A percentile compares a stretch with the other conserved stretches of the same genome.
Conservation (phyloP, 2,329 filamentous ascomycete species). For the Lojkania enalia region DNA sequence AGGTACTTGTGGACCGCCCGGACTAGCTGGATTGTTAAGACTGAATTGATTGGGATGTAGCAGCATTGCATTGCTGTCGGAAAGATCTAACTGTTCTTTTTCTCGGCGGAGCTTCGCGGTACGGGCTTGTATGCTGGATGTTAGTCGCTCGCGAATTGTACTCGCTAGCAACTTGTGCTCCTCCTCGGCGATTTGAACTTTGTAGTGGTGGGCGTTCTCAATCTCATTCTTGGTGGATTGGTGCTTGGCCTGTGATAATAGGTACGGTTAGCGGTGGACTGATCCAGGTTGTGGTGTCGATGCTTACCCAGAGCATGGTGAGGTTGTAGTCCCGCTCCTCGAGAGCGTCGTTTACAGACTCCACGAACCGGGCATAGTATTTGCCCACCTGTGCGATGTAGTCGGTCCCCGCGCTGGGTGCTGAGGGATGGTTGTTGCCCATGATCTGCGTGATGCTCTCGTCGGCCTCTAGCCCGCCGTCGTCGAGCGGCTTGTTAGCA, state of each 20-base stretch:
- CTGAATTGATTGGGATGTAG: slow-evolving; percentile 69
- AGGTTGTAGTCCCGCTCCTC: slow-evolving; percentile 85
- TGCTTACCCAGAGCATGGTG: slow-evolving; percentile 74
- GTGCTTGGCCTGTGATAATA: slow-evolving; percentile 57
- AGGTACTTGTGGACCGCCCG: slow-evolving; percentile 62
- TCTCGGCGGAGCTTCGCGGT: slow-evolving; percentile 62
- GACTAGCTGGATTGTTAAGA: slow-evolving; percentile 65
- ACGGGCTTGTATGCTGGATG: slow-evolving; percentile 61
- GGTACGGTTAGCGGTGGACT: background rate
- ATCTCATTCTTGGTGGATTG: slow-evolving; percentile 59
- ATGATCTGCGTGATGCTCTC: slow-evolving; percentile 57
- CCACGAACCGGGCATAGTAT: slow-evolving; percentile 81
- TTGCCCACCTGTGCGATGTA: slow-evolving; percentile 69
- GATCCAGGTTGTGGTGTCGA: background rate
- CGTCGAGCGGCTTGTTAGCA: slow-evolving; percentile 67
- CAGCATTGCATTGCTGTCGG: slow-evolving; percentile 66
- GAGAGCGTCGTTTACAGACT: slow-evolving; percentile 83
- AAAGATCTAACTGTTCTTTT: slow-evolving; percentile 68
- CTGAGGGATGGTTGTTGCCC: slow-evolving; percentile 45
- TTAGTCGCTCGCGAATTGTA: slow-evolving; percentile 64
- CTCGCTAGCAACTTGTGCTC: slow-evolving; percentile 62
- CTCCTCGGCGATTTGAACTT: slow-evolving; percentile 64
- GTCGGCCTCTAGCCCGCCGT: slow-evolving; percentile 66
- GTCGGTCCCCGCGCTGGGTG: slow-evolving; percentile 67
- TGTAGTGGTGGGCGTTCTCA: slow-evolving; percentile 60